These are phyloP conservation scores for Apiospora arundinis DNA, from an alignment of 2,329 filamentous ascomycete genomes.

Conservation along the genomic window DNA sequence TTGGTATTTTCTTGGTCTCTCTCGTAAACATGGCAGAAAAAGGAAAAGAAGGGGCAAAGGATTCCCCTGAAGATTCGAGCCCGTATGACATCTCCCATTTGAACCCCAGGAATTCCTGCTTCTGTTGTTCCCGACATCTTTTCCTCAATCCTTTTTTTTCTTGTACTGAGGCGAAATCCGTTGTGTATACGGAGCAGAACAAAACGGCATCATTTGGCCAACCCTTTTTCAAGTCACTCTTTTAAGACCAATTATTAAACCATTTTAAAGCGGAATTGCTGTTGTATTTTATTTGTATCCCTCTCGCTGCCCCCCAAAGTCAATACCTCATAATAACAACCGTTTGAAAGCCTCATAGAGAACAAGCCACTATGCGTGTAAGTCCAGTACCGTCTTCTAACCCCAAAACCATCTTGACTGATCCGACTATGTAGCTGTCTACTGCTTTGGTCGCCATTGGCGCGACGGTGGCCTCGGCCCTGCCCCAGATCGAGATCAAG, in stretches of 20 bases:
- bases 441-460: slow-evolving; percentile 54
- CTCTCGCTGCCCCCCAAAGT: not conserved
- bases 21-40: not conserved
- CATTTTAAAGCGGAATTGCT: not conserved
- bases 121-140: not conserved
- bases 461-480: slow-evolving; percentile 57
- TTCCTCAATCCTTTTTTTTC: not conserved
- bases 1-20: slow-evolving; percentile 8
- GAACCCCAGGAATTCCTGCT: not conserved
- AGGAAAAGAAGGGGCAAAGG: not conserved
- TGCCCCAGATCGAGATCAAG: slow-evolving; percentile 58
- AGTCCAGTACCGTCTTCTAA: not conserved
- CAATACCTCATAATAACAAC: not conserved
- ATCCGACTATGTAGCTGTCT: slow-evolving; percentile 36
- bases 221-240: slow-evolving; percentile 4
- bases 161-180: not conserved
- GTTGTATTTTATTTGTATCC: not conserved
- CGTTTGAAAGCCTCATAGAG: not conserved
- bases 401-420: not conserved
- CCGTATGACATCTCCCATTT: not conserved
- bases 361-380: not conserved
- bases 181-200: not conserved
- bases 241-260: not conserved
- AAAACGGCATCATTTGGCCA: not conserved
- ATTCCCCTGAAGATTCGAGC: not conserved